These are phyloP conservation scores for Aspergillus olivimuriae DNA, from an alignment of 495 filamentous ascomycete genomes.

Conservation along the genomic window DNA sequence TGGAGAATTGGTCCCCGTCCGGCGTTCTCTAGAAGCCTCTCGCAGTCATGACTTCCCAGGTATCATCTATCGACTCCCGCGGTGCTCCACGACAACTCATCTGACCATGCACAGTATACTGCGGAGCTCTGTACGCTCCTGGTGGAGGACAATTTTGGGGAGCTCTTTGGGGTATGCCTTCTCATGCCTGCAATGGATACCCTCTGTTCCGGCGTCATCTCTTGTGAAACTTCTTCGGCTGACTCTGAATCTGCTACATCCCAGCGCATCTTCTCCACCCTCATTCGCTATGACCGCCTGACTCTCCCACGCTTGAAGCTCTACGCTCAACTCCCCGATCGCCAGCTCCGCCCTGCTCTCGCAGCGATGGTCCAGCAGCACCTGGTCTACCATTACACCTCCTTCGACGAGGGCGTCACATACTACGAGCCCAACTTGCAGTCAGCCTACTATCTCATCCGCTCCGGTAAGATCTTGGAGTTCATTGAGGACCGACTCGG, in stretches of 20 bases:
- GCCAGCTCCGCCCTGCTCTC: conserved; percentile 70
- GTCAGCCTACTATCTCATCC: conserved; percentile 70
- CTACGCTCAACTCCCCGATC: conserved; percentile 58
- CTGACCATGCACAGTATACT: conserved; percentile 40
- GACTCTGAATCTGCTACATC: background rate
- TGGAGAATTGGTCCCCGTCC: conserved; percentile 55
- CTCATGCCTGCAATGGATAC: conserved; percentile 2
- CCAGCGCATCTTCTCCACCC: conserved; percentile 71
- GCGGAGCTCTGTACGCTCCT: conserved; percentile 83
- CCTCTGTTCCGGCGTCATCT: background rate
- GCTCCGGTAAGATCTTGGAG: conserved; percentile 76
- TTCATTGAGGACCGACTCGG: conserved; percentile 66
- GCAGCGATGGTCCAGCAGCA: conserved; percentile 83
- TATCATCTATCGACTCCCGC: conserved; percentile 23
- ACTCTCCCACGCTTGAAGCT: conserved; percentile 57
- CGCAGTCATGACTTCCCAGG: conserved; percentile 48
- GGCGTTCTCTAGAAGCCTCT: conserved; percentile 58
- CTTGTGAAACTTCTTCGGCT: background rate
- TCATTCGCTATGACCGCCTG: conserved; percentile 74
- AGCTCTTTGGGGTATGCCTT: conserved; percentile 76
- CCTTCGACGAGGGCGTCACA: conserved; percentile 54
- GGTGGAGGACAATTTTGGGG: conserved; percentile 82
- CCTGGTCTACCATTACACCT: conserved; percentile 68
- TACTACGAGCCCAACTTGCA: conserved; percentile 74
- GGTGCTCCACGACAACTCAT: conserved; percentile 28